Evolutionary conservation across 805 yeast species (phyloP).

Genomic region (Yarrowia hollandica): DNA sequence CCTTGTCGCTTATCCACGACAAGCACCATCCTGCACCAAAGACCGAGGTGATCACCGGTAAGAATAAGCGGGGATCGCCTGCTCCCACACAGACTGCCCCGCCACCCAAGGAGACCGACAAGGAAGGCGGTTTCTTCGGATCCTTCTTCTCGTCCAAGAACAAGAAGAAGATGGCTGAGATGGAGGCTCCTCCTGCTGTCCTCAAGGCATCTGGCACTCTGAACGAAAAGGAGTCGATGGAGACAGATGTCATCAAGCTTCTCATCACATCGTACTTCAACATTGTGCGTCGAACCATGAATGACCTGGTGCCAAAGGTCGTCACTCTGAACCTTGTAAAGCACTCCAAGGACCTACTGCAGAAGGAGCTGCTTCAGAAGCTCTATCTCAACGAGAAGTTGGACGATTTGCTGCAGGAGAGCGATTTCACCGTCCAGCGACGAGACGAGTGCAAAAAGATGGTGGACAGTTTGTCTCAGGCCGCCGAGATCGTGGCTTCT

Average conservation of each 20-base stretch:
- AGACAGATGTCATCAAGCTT: slow-evolving; percentile 92
- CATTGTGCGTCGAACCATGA: slow-evolving; percentile 89
- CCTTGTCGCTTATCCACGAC: slow-evolving; percentile 88
- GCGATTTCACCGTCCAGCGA: slow-evolving; percentile 87
- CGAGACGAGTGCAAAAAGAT: slow-evolving; percentile 91
- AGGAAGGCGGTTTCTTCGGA: slow-evolving; percentile 81
- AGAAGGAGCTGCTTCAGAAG: slow-evolving; percentile 84
- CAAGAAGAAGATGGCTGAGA: slow-evolving; percentile 86
- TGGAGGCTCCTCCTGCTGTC: slow-evolving; percentile 96
- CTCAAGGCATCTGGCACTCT: slow-evolving; percentile 87
- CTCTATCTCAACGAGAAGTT: slow-evolving; percentile 72
- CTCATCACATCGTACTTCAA: slow-evolving; percentile 85
- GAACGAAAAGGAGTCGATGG: slow-evolving; percentile 93
- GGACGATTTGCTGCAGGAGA: slow-evolving; percentile 81
- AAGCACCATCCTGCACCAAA: slow-evolving; percentile 65
- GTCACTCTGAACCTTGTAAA: slow-evolving; percentile 87
- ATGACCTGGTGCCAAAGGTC: slow-evolving; percentile 93
- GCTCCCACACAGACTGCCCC: slow-evolving; percentile 43
- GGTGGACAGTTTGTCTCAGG: slow-evolving; percentile 89
- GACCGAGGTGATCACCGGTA: slow-evolving; percentile 15
- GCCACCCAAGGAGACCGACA: slow-evolving; percentile 47
- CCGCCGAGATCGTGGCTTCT: slow-evolving; percentile 68
- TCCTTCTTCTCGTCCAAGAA: slow-evolving; percentile 91
- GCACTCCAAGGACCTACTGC: slow-evolving; percentile 79
- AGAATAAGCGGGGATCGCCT: slow-evolving; percentile 78